phyloP scores from a whole-genome alignment of 108 stramenopile species.

The Cyclotella atomus region DNA sequence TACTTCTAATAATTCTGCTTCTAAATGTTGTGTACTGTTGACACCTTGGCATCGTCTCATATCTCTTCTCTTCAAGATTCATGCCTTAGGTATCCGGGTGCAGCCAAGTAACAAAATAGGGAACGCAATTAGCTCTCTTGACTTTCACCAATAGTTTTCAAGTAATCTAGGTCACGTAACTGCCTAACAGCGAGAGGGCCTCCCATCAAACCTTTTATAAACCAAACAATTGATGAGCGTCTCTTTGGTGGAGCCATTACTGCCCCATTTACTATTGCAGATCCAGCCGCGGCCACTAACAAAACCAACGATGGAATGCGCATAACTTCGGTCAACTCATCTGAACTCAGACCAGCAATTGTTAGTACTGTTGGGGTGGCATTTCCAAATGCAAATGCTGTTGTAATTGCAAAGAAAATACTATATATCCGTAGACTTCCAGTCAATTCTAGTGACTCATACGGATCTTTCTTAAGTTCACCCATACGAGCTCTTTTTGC shows the following conservation, averaged over 20 bases:
- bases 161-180: conserved; percentile 34
- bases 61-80: too few species aligned
- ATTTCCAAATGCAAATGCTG: conserved; percentile 70
- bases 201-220: conserved; percentile 71
- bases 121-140: too few species aligned
- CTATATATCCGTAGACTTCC: conserved; percentile 55
- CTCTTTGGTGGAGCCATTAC: conserved; percentile 58
- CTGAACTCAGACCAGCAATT: conserved; percentile 28
- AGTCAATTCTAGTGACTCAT: conserved; percentile 61
- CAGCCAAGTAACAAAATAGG: too few species aligned
- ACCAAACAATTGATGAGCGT: conserved; percentile 66
- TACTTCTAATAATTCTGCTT: too few species aligned
- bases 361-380: conserved; percentile 60
- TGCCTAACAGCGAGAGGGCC: conserved; percentile 72
- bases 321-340: conserved; percentile 30
- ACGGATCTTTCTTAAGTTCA: conserved; percentile 73
- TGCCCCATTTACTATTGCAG: conserved; percentile 49
- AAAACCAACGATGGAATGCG: conserved; percentile 58
- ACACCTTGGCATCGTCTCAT: too few species aligned
- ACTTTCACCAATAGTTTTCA: conserved; percentile 48
- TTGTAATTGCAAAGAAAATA: conserved; percentile 49
- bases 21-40: too few species aligned
- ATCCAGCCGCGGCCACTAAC: conserved; percentile 61
- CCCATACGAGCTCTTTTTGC: conserved; percentile 69
- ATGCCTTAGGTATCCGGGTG: too few species aligned